Conservation (phyloP, 495 filamentous ascomycete species). For the Neohortaea acidophila region DNA sequence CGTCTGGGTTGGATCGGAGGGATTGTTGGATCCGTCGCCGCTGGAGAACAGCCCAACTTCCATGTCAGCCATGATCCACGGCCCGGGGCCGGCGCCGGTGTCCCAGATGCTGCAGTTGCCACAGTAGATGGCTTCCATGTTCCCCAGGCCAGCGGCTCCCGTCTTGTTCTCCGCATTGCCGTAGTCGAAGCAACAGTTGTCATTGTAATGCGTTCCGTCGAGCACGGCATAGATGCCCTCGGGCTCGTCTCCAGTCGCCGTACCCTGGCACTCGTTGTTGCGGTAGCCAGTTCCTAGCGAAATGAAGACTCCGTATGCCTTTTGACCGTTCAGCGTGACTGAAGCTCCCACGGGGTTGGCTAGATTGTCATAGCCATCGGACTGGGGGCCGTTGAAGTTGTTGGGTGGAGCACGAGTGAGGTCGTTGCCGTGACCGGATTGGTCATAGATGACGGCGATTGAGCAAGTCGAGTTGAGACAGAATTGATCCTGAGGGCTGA, state of each 20-base stretch:
- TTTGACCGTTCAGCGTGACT: conserved; percentile 41
- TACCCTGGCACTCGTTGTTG: conserved; percentile 34
- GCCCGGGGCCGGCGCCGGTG: conserved; percentile 36
- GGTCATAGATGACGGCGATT: conserved; percentile 45
- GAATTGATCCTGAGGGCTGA: conserved; percentile 40
- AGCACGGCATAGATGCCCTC: conserved; percentile 46
- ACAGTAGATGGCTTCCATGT: conserved; percentile 50
- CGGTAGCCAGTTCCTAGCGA: conserved; percentile 37
- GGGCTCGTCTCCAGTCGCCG: conserved; percentile 34
- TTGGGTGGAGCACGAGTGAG: conserved; percentile 43
- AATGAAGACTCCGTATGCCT: conserved; percentile 44
- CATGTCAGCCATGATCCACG: conserved; percentile 48
- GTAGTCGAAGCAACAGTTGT: conserved; percentile 45
- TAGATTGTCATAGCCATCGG: conserved; percentile 39
- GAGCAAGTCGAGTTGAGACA: conserved; percentile 41
- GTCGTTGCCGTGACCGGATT: conserved; percentile 41
- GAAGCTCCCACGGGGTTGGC: conserved; percentile 42
- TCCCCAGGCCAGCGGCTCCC: conserved; percentile 39
- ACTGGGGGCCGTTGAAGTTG: conserved; percentile 36
- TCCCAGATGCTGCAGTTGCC: conserved; percentile 37
- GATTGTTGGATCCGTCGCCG: conserved; percentile 26
- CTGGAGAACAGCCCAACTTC: conserved; percentile 46
- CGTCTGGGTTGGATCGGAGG: conserved; percentile 32
- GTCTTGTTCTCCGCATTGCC: conserved; percentile 43
- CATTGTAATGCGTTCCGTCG: conserved; percentile 45